phyloP scores from a whole-genome alignment of 202 grass and related monocot species.

The Setaria viridis region DNA sequence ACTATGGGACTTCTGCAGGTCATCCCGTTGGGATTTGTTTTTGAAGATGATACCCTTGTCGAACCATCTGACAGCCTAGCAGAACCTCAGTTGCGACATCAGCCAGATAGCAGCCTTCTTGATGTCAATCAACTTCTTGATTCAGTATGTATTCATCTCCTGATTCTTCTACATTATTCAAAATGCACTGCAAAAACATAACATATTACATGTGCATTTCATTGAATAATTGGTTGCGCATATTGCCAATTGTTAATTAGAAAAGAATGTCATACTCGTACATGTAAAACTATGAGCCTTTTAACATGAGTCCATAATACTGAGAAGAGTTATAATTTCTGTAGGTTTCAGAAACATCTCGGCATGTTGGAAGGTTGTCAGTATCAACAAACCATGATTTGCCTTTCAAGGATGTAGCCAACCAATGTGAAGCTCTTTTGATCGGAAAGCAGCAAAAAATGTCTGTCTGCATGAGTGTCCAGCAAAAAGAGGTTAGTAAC shows the following conservation, averaged over 20 bases:
- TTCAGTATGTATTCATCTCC: slow-evolving; percentile 62
- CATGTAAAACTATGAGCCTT: not conserved
- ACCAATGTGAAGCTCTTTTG: slow-evolving; percentile 76
- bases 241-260: not conserved
- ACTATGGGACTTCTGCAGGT: slow-evolving; percentile 58
- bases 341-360: slow-evolving; percentile 71
- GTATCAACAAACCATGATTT: slow-evolving; percentile 70
- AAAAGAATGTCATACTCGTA: not conserved
- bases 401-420: slow-evolving; percentile 77
- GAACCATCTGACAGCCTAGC: slow-evolving; percentile 63
- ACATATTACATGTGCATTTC: not conserved
- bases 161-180: slow-evolving; percentile 17
- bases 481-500: slow-evolving; percentile 57
- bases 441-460: slow-evolving; percentile 77
- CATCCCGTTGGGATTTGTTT: slow-evolving; percentile 65
- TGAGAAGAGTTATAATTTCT: not conserved
- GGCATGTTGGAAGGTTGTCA: slow-evolving; percentile 69
- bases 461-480: slow-evolving; percentile 59
- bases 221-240: not conserved
- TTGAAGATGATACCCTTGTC: slow-evolving; percentile 74
- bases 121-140: slow-evolving; percentile 79
- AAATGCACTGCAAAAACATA: slow-evolving; percentile 21
- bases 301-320: not conserved
- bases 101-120: slow-evolving; percentile 55
- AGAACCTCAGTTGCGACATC: slow-evolving; percentile 50